These are phyloP conservation scores for Aquilaria malaccensis DNA, from an alignment of 345 rosid genomes.

Conservation along the genomic window DNA sequence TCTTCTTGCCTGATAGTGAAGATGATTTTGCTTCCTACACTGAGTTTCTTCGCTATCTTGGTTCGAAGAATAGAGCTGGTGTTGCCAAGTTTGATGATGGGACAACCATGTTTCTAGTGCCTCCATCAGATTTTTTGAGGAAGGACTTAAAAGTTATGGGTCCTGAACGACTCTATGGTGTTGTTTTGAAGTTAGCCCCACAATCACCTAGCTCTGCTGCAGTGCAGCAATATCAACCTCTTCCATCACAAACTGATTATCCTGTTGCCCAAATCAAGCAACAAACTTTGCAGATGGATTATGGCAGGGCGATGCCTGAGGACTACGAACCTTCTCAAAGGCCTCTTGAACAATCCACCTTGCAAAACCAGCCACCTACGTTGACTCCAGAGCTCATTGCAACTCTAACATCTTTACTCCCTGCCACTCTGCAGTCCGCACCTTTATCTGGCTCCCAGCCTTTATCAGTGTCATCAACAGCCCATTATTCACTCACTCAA, in stretches of 20 bases:
- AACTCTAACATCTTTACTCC: constrained; percentile 55
- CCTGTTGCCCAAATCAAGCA: constrained; percentile 24
- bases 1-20: constrained; percentile 84
- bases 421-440: constrained; percentile 38
- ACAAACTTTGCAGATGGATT: constrained; percentile 24
- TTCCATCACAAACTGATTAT: constrained; percentile 28
- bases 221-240: constrained; percentile 21
- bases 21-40: constrained; percentile 85
- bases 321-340: constrained; percentile 32
- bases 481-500: constrained; percentile 29
- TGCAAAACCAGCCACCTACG: constrained; percentile 28
- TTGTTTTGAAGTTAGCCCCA: constrained; percentile 69
- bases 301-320: constrained; percentile 34
- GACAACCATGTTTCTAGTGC: constrained; percentile 71
- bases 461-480: constrained; percentile 29
- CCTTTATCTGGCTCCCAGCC: constrained; percentile 33
- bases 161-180: constrained; percentile 81
- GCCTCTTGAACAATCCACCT: constrained; percentile 23
- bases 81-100: constrained; percentile 84
- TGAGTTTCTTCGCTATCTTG: constrained; percentile 77
- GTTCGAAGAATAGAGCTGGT: constrained; percentile 80
- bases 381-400: constrained; percentile 77
- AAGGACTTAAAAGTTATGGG: constrained; percentile 71
- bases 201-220: constrained; percentile 31
- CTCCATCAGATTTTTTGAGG: constrained; percentile 78